phyloP scores from a whole-genome alignment of 2,329 filamentous ascomycete species.

The Fusarium ramigenum region DNA sequence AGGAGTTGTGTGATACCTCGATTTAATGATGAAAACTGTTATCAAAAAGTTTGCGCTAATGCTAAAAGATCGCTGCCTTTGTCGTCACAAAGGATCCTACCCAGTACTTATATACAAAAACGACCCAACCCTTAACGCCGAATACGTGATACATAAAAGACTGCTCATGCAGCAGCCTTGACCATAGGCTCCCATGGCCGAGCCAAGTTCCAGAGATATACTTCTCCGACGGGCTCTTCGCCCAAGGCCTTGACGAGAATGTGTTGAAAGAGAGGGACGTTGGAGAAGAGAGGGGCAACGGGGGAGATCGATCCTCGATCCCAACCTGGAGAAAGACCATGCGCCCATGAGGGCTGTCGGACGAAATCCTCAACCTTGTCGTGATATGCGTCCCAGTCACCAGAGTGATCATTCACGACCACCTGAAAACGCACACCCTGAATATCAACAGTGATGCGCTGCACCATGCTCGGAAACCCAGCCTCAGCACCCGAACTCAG shows the following conservation, averaged over 20 bases:
- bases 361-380: slow-evolving; percentile 49
- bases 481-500: slow-evolving; percentile 46
- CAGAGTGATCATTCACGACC: slow-evolving; percentile 50
- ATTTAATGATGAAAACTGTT: slow-evolving; percentile 41
- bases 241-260: slow-evolving; percentile 50
- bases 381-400: slow-evolving; percentile 47
- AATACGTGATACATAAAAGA: background rate
- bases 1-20: slow-evolving; percentile 46
- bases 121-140: slow-evolving; percentile 23
- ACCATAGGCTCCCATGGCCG: slow-evolving; percentile 56
- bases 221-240: slow-evolving; percentile 47
- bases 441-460: slow-evolving; percentile 51
- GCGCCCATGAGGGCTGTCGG: slow-evolving; percentile 42
- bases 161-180: slow-evolving; percentile 47
- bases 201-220: slow-evolving; percentile 54
- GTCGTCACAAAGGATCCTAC: slow-evolving; percentile 13
- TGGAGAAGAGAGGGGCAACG: slow-evolving; percentile 43
- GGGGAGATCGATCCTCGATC: slow-evolving; percentile 39
- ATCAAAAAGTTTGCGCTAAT: slow-evolving; percentile 29
- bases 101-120: slow-evolving; percentile 13
- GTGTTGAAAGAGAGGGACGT: slow-evolving; percentile 46
- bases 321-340: slow-evolving; percentile 44
- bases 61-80: slow-evolving; percentile 19
- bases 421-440: slow-evolving; percentile 53
- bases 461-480: slow-evolving; percentile 48